These are phyloP conservation scores for Phyllosticta citriasiana DNA, from an alignment of 2,329 filamentous ascomycete species.

Conservation along the genomic window DNA sequence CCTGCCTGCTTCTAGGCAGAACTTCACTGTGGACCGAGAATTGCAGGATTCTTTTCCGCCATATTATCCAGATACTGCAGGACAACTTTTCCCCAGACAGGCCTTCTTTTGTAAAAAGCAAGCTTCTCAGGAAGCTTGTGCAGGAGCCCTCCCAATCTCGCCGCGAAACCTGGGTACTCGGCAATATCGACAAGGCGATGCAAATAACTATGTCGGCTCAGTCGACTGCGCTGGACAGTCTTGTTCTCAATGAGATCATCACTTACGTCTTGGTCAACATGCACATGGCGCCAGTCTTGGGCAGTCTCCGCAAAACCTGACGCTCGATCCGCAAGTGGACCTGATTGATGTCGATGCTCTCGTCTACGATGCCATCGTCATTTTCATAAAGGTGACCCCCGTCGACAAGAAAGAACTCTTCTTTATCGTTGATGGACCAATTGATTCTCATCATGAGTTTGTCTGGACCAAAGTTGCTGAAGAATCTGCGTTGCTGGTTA, in stretches of 20 bases:
- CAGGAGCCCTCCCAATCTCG: constrained; percentile 1
- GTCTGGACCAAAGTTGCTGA: neutral
- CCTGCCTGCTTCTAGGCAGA: neutral
- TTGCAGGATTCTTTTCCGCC: neutral
- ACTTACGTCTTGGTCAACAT: constrained; percentile 9
- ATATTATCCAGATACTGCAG: constrained; percentile 4
- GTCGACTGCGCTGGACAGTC: neutral
- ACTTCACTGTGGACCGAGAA: neutral
- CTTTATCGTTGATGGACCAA: constrained; percentile 4
- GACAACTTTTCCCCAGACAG: constrained; percentile 5
- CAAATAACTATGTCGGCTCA: neutral
- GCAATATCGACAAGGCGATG: constrained; percentile 7
- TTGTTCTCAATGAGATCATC: neutral
- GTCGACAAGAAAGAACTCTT: constrained; percentile 5
- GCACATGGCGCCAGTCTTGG: constrained; percentile 3
- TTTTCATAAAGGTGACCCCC: constrained; percentile 4
- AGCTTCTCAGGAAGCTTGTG: constrained; percentile 7
- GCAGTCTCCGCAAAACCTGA: constrained; percentile 3
- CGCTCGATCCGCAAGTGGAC: constrained; percentile 6
- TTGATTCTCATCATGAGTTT: constrained; percentile 6
- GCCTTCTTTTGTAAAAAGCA: constrained; percentile 7
- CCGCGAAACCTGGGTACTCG: constrained; percentile 2
- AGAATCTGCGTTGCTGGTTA: constrained; percentile 3
- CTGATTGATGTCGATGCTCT: constrained; percentile 1
- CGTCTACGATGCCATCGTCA: neutral